A percentile compares a stretch with the other conserved stretches of the same genome.
phyloP scores from a whole-genome alignment of 768 basidiomycete species.

The Arthromyces matolae region DNA sequence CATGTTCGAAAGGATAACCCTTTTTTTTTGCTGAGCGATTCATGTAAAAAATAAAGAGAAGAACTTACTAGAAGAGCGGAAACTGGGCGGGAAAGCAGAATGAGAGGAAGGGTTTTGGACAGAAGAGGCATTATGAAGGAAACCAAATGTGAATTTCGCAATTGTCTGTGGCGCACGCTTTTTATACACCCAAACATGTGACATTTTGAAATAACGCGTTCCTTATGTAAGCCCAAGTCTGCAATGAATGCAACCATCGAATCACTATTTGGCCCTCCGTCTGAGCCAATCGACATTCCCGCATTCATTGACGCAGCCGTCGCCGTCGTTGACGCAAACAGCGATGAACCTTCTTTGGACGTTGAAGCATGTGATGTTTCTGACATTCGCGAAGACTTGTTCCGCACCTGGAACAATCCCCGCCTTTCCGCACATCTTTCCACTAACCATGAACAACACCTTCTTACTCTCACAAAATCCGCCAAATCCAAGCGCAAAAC shows the following conservation, averaged over 20 bases:
- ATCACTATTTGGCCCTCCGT: conserved; percentile 62
- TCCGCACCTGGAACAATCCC: conserved; percentile 51
- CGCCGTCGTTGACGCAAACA: neutral
- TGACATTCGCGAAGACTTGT: conserved; percentile 44
- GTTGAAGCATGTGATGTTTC: conserved; percentile 41
- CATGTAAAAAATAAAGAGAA: neutral
- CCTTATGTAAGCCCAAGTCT: conserved; percentile 9
- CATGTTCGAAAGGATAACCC: conserved; percentile 6
- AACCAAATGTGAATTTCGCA: neutral
- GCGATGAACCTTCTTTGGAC: conserved; percentile 17
- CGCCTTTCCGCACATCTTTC: conserved; percentile 53
- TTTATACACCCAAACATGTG: conserved; percentile 3
- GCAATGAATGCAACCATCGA: conserved; percentile 33
- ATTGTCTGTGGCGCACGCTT: neutral
- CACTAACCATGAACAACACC: conserved; percentile 46
- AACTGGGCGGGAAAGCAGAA: conserved; percentile 9
- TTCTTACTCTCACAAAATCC: conserved; percentile 32
- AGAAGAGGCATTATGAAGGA: conserved; percentile 4
- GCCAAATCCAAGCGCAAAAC: conserved; percentile 30
- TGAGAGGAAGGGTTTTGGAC: conserved; percentile 8
- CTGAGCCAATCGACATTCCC: conserved; percentile 46
- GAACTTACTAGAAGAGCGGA: conserved; percentile 4
- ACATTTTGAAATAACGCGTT: neutral
- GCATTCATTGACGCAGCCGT: conserved; percentile 36
- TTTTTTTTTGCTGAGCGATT: neutral